phyloP scores from a whole-genome alignment of 306 rosid species.

The Herpetospermum pedunculosum region DNA sequence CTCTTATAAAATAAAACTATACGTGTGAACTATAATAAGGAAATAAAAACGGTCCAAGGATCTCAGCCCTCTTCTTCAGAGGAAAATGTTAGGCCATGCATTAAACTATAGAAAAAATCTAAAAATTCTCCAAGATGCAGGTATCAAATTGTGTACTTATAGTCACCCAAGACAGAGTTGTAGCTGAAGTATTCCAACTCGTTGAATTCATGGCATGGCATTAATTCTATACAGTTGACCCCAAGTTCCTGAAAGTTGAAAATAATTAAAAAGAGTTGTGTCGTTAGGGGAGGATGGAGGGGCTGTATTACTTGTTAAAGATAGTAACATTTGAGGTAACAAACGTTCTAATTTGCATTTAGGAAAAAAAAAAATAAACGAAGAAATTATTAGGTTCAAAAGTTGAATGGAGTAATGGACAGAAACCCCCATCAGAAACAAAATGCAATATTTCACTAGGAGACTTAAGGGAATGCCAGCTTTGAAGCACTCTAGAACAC shows the following conservation, averaged over 20 bases:
- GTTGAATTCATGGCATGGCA: conserved; percentile 97
- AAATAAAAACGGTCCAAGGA: background rate
- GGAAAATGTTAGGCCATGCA: background rate
- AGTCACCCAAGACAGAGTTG: conserved; percentile 71
- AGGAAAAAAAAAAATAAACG: background rate
- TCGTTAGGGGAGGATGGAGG: background rate
- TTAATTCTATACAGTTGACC: conserved; percentile 80
- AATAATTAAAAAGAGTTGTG: background rate
- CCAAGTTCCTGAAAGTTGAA: conserved; percentile 79
- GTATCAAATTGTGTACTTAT: conserved; percentile 29
- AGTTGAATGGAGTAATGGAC: background rate
- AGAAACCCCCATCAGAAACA: background rate
- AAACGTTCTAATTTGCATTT: background rate
- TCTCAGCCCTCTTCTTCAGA: background rate
- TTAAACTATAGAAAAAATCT: background rate
- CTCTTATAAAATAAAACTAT: background rate
- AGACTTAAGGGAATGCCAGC: background rate
- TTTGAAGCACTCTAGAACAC: too few species aligned
- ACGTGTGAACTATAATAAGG: background rate
- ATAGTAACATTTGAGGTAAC: background rate
- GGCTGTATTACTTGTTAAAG: background rate
- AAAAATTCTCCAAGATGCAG: background rate
- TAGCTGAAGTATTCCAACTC: conserved; percentile 81
- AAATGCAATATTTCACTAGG: background rate
- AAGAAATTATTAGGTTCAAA: background rate